Conservation (phyloP, 371 early-diverging fungal genomes). For the Nematocida minor region DNA sequence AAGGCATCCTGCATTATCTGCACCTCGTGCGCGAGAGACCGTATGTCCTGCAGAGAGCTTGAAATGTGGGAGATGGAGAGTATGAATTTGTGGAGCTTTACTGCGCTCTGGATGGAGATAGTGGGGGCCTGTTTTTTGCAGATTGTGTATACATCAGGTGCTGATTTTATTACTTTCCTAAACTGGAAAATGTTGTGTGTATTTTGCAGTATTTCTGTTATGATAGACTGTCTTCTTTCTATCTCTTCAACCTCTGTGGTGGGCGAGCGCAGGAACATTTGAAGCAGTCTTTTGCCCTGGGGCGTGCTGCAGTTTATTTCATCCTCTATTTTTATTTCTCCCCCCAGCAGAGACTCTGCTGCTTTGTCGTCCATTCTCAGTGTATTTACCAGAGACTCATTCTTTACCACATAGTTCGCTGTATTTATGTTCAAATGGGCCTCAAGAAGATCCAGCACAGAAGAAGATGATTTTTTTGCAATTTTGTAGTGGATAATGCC, state of each 20-base stretch:
- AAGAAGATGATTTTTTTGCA: not conserved
- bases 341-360: slow-evolving; percentile 18
- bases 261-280: slow-evolving; percentile 57
- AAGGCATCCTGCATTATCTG: slow-evolving; percentile 4
- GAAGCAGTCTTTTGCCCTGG: slow-evolving; percentile 62
- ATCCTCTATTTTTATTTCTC: slow-evolving; percentile 32
- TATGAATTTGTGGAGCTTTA: slow-evolving; percentile 46
- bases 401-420: slow-evolving; percentile 12
- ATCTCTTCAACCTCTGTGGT: slow-evolving; percentile 55
- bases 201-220: slow-evolving; percentile 39
- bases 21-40: not conserved
- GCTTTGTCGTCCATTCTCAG: slow-evolving; percentile 22
- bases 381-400: not conserved
- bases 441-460: slow-evolving; percentile 14
- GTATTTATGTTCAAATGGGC: slow-evolving; percentile 10
- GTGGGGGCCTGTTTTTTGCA: slow-evolving; percentile 42
- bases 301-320: slow-evolving; percentile 51
- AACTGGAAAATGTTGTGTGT: not conserved
- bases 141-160: slow-evolving; percentile 57
- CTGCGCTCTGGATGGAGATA: slow-evolving; percentile 49
- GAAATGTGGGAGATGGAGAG: not conserved
- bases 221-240: slow-evolving; percentile 50
- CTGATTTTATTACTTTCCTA: slow-evolving; percentile 15
- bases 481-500: slow-evolving; percentile 21
- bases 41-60: not conserved